Evolutionary conservation across 2,329 filamentous ascomycete species (phyloP), one percentile per base, ranked within the genome.

Genomic region (Exophiala calicioides): DNA sequence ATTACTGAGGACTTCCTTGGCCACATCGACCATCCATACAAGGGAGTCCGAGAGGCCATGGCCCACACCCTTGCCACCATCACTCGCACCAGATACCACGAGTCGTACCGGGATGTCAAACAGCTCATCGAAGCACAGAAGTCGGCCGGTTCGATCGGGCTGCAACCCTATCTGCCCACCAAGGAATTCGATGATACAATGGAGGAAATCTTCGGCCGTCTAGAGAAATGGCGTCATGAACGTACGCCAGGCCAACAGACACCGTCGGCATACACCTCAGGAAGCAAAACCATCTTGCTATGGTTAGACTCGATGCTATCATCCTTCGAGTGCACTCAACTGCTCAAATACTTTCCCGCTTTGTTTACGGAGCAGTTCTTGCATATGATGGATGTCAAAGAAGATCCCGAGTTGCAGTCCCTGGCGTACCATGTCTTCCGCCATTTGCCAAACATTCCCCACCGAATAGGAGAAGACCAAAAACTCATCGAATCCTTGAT

Each of bases 301-400:
- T 98, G 93, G 93, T 81, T 98, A 4, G 93, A 98, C 68, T 86
- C 83, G 37, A 93, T 89, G 12, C 76, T 98, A 3, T 89, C 88
- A 2, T 95, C 89, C 0, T 87, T 94, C 55, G 93, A 97, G 65
- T 98, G 93, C 68, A 95, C 83, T 0, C 86, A 93, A 63, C 80
- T 98, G 10, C 82, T 94, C 13, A 82, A 85, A 3, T 97, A 96
- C 78, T 97, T 98, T 74, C 86, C 90, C 0, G 79, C 87, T 26
- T 77, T 86, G 0, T 91, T 97, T 62, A 93, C 95, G 66, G 88
- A 93, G 60, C 88, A 96, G 65, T 80, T 98, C 10, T 74, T 98
- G 41, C 90, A 98, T 73, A 98, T 98, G 93, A 98, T 98, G 91
- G 93, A 98, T 63, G 89, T 98, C 65, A 97, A 97, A 67, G 93